Conservation (phyloP, 164 flowering plant species). For the Houttuynia cordata region DNA sequence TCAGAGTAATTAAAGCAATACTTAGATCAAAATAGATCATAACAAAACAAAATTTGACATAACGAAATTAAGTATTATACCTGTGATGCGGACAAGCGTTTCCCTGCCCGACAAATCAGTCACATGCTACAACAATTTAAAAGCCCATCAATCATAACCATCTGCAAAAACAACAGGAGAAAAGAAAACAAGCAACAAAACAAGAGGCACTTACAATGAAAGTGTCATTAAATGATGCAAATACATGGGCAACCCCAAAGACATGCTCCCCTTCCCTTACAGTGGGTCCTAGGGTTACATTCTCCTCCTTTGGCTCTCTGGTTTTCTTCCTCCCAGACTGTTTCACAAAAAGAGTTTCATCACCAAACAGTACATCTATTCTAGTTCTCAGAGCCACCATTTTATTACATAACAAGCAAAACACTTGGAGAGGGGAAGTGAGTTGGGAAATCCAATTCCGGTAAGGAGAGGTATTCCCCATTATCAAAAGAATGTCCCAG, state of each 20-base stretch:
- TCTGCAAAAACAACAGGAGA: background rate
- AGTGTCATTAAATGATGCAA: constrained; percentile 66
- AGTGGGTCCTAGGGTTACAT: constrained; percentile 67
- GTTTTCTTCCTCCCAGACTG: constrained; percentile 31
- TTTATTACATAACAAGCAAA: no score
- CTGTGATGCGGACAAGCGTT: constrained; percentile 38
- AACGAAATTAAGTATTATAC: constrained; percentile 5
- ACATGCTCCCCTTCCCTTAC: constrained; percentile 46
- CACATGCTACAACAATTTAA: constrained; percentile 24
- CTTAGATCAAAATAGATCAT: no score
- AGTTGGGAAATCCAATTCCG: no score
- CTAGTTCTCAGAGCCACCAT: no score
- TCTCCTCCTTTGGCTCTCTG: constrained; percentile 74
- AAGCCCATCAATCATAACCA: background rate
- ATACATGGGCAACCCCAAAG: constrained; percentile 1
- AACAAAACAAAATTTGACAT: background rate
- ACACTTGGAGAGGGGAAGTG: no score
- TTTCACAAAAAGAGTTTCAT: background rate
- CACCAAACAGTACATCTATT: no score
- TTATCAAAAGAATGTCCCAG: no score
- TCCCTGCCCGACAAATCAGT: constrained; percentile 40
- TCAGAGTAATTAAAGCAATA: background rate
- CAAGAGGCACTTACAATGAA: constrained; percentile 50
- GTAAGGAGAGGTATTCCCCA: no score
- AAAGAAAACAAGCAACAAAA: background rate